phyloP scores from a whole-genome alignment of 2,329 filamentous ascomycete species.

The Venturia effusa region DNA sequence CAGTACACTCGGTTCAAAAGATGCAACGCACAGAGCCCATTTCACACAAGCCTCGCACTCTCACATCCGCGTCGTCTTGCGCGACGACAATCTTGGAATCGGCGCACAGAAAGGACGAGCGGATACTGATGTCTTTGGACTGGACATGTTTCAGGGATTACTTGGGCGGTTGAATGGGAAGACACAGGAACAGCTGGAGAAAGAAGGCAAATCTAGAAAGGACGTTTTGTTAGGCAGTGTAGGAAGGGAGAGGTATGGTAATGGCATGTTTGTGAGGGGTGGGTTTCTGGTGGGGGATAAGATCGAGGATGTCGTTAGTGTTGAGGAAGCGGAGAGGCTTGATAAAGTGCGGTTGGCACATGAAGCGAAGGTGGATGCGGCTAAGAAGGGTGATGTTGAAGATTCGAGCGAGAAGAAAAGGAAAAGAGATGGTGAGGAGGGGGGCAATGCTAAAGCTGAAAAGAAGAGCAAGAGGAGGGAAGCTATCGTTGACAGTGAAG shows the following conservation, averaged over 20 bases:
- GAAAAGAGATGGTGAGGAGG: slow-evolving; percentile 17
- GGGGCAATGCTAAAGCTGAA: not conserved
- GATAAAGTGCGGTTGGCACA: slow-evolving; percentile 12
- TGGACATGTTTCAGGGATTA: slow-evolving; percentile 77
- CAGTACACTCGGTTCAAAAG: slow-evolving; percentile 64
- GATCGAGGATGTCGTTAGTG: slow-evolving; percentile 19
- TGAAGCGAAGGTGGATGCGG: slow-evolving; percentile 14
- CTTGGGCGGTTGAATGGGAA: slow-evolving; percentile 86
- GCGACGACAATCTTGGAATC: slow-evolving; percentile 84
- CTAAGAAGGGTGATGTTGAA: slow-evolving; percentile 20
- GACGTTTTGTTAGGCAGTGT: slow-evolving; percentile 64
- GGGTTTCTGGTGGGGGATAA: slow-evolving; percentile 57
- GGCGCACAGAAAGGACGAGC: slow-evolving; percentile 59
- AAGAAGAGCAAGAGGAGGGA: slow-evolving; percentile 24
- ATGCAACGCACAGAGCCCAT: slow-evolving; percentile 62
- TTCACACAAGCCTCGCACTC: slow-evolving; percentile 74
- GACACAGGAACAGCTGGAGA: slow-evolving; percentile 58
- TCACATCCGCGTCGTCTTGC: slow-evolving; percentile 74
- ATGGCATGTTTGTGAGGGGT: slow-evolving; percentile 79
- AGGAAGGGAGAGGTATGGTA: slow-evolving; percentile 63
- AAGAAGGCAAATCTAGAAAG: slow-evolving; percentile 56
- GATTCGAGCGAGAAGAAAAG: slow-evolving; percentile 20
- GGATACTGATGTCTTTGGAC: slow-evolving; percentile 61
- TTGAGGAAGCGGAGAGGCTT: slow-evolving; percentile 41
- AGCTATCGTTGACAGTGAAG: slow-evolving; percentile 16